These are phyloP conservation scores for Skeletonema grethae DNA, from an alignment of 108 stramenopile genomes.

Conservation along the genomic window DNA sequence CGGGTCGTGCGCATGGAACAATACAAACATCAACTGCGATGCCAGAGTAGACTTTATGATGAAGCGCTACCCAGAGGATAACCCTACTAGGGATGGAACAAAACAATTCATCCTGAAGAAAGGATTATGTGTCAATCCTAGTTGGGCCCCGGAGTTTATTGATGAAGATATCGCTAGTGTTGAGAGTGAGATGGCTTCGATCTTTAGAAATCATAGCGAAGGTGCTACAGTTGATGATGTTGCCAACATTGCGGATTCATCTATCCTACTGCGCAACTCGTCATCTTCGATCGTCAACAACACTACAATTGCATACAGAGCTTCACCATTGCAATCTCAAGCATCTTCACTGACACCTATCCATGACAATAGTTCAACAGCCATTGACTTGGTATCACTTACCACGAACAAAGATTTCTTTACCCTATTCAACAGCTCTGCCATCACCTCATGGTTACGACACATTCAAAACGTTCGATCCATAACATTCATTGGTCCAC, in stretches of 20 bases:
- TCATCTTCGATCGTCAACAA: background rate
- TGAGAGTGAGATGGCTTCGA: background rate
- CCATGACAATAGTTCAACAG: background rate
- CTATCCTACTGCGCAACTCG: background rate
- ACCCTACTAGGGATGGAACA: background rate
- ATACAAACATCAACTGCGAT: background rate
- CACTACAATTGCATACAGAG: background rate
- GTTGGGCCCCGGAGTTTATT: constrained; percentile 1
- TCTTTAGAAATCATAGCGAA: background rate
- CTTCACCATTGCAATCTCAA: background rate
- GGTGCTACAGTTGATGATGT: background rate
- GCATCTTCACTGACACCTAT: background rate
- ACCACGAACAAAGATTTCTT: constrained; percentile 31
- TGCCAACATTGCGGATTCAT: background rate
- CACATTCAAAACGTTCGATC: constrained; percentile 44
- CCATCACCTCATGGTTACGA: constrained; percentile 33
- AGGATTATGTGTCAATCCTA: background rate
- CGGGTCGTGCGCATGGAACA: background rate
- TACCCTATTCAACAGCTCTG: constrained; percentile 39
- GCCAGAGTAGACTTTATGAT: background rate
- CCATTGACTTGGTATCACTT: constrained; percentile 40
- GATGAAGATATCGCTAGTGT: background rate
- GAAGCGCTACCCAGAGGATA: background rate
- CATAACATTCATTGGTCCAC: constrained; percentile 38
- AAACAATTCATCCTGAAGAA: background rate